Conservation (phyloP, 2,329 filamentous ascomycete species). For the Xylaria sp. region DNA sequence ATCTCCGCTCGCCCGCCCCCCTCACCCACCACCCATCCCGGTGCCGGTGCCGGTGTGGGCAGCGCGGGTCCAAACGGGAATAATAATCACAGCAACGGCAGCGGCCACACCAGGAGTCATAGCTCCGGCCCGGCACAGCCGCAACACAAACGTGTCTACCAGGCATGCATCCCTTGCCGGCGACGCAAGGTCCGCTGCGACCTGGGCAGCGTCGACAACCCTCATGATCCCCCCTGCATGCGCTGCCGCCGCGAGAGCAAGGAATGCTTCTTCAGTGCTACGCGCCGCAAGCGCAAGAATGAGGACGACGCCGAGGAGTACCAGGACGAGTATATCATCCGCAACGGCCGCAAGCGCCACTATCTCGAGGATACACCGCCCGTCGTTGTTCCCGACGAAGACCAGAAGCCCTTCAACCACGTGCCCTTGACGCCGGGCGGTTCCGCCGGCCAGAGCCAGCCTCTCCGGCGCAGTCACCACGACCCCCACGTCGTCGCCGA, state of each 20-base stretch:
- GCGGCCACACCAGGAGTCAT: conserved; percentile 26
- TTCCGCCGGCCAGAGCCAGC: conserved; percentile 71
- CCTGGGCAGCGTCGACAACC: conserved; percentile 85
- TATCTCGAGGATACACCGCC: conserved; percentile 60
- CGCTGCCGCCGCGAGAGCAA: conserved; percentile 95
- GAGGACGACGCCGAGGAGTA: conserved; percentile 68
- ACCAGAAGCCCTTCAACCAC: conserved; percentile 57
- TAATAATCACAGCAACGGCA: conserved; percentile 1
- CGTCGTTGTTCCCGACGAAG: conserved; percentile 56
- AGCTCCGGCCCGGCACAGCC: conserved; percentile 35
- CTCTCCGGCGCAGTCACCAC: conserved; percentile 70
- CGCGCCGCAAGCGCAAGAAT: conserved; percentile 88
- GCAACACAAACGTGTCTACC: conserved; percentile 71
- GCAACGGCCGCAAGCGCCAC: conserved; percentile 77
- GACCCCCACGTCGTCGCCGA: conserved; percentile 48
- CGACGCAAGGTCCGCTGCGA: conserved; percentile 71
- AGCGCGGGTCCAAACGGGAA: neutral
- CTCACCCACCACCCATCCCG: neutral
- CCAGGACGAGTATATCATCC: conserved; percentile 73
- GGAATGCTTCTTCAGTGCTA: conserved; percentile 96
- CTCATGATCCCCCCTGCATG: conserved; percentile 91
- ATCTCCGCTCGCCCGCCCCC: conserved; percentile 18
- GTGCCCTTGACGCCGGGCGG: conserved; percentile 73
- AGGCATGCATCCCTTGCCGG: conserved; percentile 71
- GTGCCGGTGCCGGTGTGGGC: neutral